Evolutionary conservation across 768 basidiomycete species (phyloP).

Genomic region (Lactarius hengduanensis): DNA sequence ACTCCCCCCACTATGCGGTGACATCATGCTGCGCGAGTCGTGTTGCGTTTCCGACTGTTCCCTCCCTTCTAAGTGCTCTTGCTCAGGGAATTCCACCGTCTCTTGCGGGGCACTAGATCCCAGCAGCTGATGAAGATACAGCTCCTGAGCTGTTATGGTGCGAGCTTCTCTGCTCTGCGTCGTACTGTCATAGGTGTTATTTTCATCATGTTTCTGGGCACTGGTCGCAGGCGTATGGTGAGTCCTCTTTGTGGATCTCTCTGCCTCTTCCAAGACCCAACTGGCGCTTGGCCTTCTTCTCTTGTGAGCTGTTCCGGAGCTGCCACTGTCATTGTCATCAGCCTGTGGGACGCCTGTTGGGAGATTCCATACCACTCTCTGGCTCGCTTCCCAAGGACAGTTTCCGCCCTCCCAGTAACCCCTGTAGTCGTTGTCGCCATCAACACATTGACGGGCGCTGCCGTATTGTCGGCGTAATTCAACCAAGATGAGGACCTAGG

Average conservation of each 20-base stretch:
- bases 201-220: background rate
- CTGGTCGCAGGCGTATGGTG: background rate
- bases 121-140: background rate
- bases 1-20: background rate
- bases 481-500: background rate
- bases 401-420: background rate
- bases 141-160: background rate
- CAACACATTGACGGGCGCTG: background rate
- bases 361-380: background rate
- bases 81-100: background rate
- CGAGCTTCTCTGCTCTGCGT: constrained; percentile 12
- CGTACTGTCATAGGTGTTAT: background rate
- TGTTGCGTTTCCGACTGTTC: too few relatives aligned
- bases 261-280: background rate
- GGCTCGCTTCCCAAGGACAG: background rate
- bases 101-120: constrained; percentile 2
- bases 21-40: background rate
- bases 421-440: background rate
- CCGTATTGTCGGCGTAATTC: background rate
- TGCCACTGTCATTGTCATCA: background rate
- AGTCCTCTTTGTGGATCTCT: background rate
- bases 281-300: background rate
- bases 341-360: background rate
- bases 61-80: background rate
- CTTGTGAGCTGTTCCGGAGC: background rate